Evolutionary conservation across 495 filamentous ascomycete species (phyloP).

Genomic region (Annulohypoxylon stygium): DNA sequence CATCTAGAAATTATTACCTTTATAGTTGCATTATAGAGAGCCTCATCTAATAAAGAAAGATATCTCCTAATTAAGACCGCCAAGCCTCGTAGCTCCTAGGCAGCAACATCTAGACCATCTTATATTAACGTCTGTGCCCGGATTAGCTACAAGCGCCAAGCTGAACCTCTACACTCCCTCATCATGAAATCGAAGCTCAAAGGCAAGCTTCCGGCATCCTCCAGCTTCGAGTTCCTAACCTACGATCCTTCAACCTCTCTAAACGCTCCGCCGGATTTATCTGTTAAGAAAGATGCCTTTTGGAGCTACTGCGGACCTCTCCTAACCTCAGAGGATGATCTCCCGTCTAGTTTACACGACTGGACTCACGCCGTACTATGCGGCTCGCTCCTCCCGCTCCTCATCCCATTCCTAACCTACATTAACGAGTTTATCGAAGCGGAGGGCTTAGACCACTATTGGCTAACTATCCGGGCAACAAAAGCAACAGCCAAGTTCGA

Average conservation of each 20-base stretch:
- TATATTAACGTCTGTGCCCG: neutral
- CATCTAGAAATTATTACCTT: neutral
- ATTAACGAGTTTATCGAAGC: slow-evolving; percentile 42
- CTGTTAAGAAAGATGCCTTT: slow-evolving; percentile 45
- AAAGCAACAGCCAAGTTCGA: slow-evolving; percentile 51
- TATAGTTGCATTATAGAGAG: neutral
- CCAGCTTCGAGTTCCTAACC: slow-evolving; percentile 47
- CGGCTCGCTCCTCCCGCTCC: slow-evolving; percentile 34
- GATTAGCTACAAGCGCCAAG: neutral
- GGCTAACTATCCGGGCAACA: slow-evolving; percentile 54
- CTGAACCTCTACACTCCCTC: neutral
- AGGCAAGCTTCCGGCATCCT: slow-evolving; percentile 15
- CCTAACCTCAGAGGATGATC: slow-evolving; percentile 27
- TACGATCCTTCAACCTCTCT: slow-evolving; percentile 13
- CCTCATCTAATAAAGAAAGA: neutral
- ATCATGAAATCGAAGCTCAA: slow-evolving; percentile 30
- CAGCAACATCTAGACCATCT: slow-evolving; percentile 2
- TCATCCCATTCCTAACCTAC: slow-evolving; percentile 49
- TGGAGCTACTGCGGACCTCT: slow-evolving; percentile 53
- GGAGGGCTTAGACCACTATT: slow-evolving; percentile 49
- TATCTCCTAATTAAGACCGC: slow-evolving; percentile 1
- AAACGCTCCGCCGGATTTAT: slow-evolving; percentile 11
- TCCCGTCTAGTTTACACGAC: slow-evolving; percentile 47
- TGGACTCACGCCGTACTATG: slow-evolving; percentile 41
- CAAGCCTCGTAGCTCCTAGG: neutral